A percentile compares a stretch with the other conserved stretches of the same genome.
Evolutionary conservation across 2,329 filamentous ascomycete species (phyloP).

Genomic region (Fusarium xylarioides): DNA sequence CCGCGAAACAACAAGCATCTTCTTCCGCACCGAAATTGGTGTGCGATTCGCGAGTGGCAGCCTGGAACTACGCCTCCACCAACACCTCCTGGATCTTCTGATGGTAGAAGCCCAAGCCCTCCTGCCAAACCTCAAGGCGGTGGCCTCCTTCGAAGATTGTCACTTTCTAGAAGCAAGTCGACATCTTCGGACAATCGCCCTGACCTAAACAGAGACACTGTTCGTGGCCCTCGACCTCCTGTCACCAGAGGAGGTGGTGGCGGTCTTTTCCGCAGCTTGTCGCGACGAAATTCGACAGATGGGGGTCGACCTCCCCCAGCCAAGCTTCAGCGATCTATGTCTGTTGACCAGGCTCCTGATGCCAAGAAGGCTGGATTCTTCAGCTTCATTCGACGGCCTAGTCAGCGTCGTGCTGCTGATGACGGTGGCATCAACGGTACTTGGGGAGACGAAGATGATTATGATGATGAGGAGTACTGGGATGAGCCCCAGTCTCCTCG

Average conservation of each 20-base stretch:
- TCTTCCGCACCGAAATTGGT: conserved; percentile 93
- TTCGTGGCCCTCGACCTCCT: conserved; percentile 58
- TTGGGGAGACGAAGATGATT: conserved; percentile 56
- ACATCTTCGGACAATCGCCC: conserved; percentile 49
- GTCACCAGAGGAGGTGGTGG: conserved; percentile 53
- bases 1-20: conserved; percentile 90
- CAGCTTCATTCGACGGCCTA: conserved; percentile 53
- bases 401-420: conserved; percentile 51
- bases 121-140: conserved; percentile 45
- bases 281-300: conserved; percentile 47
- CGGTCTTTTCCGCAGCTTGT: conserved; percentile 58
- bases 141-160: conserved; percentile 58
- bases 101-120: conserved; percentile 54
- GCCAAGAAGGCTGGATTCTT: conserved; percentile 55
- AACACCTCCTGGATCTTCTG: conserved; percentile 67
- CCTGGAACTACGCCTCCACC: conserved; percentile 79
- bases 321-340: conserved; percentile 66
- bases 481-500: conserved; percentile 29
- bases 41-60: conserved; percentile 85
- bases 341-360: conserved; percentile 63
- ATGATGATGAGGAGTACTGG: conserved; percentile 44
- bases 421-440: conserved; percentile 66
- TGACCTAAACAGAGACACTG: conserved; percentile 50
- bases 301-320: conserved; percentile 47
- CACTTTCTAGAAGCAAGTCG: conserved; percentile 50